These are phyloP conservation scores for Magnusiomyces sp. DNA, from an alignment of 1,139 yeast species.

Conservation along the genomic window DNA sequence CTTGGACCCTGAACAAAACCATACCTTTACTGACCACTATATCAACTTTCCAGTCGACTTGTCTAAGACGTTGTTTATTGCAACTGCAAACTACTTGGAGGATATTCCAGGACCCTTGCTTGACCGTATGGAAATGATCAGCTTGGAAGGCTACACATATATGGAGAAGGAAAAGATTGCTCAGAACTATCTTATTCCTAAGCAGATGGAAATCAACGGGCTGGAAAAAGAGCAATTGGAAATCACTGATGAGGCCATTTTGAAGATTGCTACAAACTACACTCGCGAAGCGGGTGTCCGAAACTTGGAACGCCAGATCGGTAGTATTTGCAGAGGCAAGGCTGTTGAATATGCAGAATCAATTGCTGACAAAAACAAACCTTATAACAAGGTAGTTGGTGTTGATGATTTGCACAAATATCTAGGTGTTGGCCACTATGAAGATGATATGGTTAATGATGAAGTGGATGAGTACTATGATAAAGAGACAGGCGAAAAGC, in stretches of 20 bases:
- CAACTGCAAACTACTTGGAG: conserved; percentile 82
- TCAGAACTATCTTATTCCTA: conserved; percentile 61
- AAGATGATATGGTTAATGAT: conserved; percentile 31
- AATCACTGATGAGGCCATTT: conserved; percentile 40
- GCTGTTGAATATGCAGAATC: conserved; percentile 65
- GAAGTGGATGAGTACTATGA: conserved; percentile 28
- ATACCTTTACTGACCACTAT: conserved; percentile 72
- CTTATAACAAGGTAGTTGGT: conserved; percentile 16
- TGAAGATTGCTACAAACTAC: conserved; percentile 59
- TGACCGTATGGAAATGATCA: conserved; percentile 81
- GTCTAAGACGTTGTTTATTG: conserved; percentile 74
- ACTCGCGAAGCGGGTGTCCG: conserved; percentile 89
- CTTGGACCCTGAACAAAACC: conserved; percentile 85
- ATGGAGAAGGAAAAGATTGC: conserved; percentile 75
- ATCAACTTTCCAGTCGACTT: conserved; percentile 82
- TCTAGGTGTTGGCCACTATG: conserved; percentile 39
- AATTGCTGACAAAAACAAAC: conserved; percentile 22
- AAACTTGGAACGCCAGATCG: conserved; percentile 61
- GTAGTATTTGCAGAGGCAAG: conserved; percentile 67
- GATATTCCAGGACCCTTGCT: conserved; percentile 70
- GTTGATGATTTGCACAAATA: conserved; percentile 35
- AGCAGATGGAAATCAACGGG: conserved; percentile 68
- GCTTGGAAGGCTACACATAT: conserved; percentile 72
- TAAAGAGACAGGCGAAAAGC: conserved; percentile 21
- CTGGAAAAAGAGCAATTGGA: conserved; percentile 39